Conservation (phyloP, 768 basidiomycete genomes). For the Pleurotus citrinopileatus region DNA sequence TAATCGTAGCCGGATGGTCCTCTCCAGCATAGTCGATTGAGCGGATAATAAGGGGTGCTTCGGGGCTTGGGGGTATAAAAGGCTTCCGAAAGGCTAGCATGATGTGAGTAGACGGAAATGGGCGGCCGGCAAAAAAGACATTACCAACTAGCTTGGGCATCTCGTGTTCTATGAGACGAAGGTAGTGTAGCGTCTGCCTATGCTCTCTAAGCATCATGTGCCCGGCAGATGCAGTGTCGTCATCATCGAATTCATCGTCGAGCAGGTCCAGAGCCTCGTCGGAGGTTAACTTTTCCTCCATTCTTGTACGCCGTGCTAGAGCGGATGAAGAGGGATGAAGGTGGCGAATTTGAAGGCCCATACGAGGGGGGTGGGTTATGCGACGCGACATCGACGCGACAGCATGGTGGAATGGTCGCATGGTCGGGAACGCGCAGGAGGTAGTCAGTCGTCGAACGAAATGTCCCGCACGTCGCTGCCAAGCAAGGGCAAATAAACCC, state of each 20-base stretch:
- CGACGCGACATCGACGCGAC: background rate
- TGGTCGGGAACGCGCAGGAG: background rate
- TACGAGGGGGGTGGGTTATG: background rate
- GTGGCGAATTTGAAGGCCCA: background rate
- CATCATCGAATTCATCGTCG: slow-evolving; percentile 41
- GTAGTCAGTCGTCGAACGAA: background rate
- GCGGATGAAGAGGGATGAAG: slow-evolving; percentile 26
- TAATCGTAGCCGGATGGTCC: slow-evolving; percentile 65
- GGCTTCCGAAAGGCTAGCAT: slow-evolving; percentile 74
- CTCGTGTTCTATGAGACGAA: slow-evolving; percentile 87
- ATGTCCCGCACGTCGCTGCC: background rate
- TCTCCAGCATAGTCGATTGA: slow-evolving; percentile 78
- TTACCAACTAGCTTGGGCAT: slow-evolving; percentile 83
- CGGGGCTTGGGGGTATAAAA: slow-evolving; percentile 63
- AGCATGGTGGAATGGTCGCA: slow-evolving; percentile 1
- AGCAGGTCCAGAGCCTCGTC: slow-evolving; percentile 43
- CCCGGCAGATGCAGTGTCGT: slow-evolving; percentile 68
- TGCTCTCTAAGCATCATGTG: slow-evolving; percentile 76
- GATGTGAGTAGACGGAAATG: slow-evolving; percentile 4
- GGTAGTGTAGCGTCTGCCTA: slow-evolving; percentile 69
- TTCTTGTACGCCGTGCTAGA: slow-evolving; percentile 31
- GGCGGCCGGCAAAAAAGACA: slow-evolving; percentile 11
- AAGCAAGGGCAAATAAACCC: background rate
- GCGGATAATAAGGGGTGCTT: slow-evolving; percentile 65
- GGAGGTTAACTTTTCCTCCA: slow-evolving; percentile 36